Base-by-base conservation (phyloP, 306 rosid genomes). In the Begonia peltatifolia region DNA sequence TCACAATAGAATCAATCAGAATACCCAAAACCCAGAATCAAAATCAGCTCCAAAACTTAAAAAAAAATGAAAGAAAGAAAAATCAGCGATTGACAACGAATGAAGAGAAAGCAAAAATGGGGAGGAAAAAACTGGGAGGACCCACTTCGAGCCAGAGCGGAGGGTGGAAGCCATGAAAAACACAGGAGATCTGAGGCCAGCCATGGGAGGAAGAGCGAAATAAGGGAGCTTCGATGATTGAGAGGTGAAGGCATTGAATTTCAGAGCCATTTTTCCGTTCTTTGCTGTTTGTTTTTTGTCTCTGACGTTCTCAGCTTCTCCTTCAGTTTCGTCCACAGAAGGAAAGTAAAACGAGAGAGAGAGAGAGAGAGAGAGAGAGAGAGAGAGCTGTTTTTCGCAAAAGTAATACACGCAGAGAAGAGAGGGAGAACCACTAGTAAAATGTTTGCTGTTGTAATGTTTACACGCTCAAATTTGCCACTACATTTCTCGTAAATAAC, bases 121-220 rank as follows among this genome's bases (percentile, higher is more conserved):
- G 6, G 36, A 41, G 65, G 55, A 63, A 47, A 52, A 42, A 17
- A 14, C 1, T 41, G 50, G 58, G 10, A 46, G 16, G 18, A 71
- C 93, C 59, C 61, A 84, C 94, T 63, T 76, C 71, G 84, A 16
- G 67, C 76, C 87, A 35, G 94, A 71, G 35, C 75, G 71, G 46
- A 84, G 90, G 15, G 87, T 72, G 67, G 95, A 85, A 35, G 87
- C 92, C 92, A 82, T 81, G 60, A 63, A 16, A 80, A 81, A 76
- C 66, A 65, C 66, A 55, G 87, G 82, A 72, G 95, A 81, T 81
- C 87, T 79, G 84, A 72, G 62, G 22, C 68, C 65, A 38, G 87
- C 68, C 76, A 74, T 76, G 42, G 71, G 79, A 0, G 82, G 87
- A 17, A 71, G 82, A 16, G 71, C 48, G 54, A 78, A 64, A 63